A percentile compares a stretch with the other conserved stretches of the same genome.
Conservation (phyloP, 2,329 filamentous ascomycete genomes). For the Bipolaris victoriae region DNA sequence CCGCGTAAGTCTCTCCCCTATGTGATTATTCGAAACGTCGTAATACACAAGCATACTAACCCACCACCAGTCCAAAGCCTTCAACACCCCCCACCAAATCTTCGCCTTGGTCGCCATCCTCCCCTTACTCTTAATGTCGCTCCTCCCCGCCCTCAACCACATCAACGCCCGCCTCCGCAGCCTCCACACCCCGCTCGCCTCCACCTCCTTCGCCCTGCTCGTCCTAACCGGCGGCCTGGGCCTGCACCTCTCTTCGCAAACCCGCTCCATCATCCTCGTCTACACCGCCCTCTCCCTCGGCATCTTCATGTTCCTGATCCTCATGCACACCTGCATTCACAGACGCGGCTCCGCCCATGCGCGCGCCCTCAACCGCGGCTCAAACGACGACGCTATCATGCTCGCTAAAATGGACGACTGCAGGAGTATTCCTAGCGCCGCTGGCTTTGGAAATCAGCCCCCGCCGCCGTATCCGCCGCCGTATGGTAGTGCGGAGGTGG, state of each 20-base stretch:
- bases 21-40: background rate
- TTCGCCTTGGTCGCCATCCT: constrained; percentile 58
- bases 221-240: constrained; percentile 44
- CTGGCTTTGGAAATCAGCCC: constrained; percentile 15
- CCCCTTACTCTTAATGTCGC: constrained; percentile 34
- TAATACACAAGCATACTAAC: background rate
- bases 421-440: constrained; percentile 8
- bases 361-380: constrained; percentile 22
- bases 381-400: constrained; percentile 27
- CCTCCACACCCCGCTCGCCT: constrained; percentile 54
- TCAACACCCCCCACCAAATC: constrained; percentile 56
- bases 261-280: constrained; percentile 32
- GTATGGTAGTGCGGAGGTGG: background rate
- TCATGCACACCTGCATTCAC: constrained; percentile 34
- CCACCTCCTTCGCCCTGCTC: constrained; percentile 33
- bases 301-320: constrained; percentile 29
- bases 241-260: constrained; percentile 34
- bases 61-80: constrained; percentile 47
- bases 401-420: constrained; percentile 25
- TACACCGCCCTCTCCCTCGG: constrained; percentile 38
- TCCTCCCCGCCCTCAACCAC: constrained; percentile 39
- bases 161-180: constrained; percentile 48
- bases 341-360: constrained; percentile 36
- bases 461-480: constrained; percentile 12
- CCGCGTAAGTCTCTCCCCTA: constrained; percentile 39